Conservation (phyloP, 371 early-diverging fungal genomes). For the Mucor piriformis region DNA sequence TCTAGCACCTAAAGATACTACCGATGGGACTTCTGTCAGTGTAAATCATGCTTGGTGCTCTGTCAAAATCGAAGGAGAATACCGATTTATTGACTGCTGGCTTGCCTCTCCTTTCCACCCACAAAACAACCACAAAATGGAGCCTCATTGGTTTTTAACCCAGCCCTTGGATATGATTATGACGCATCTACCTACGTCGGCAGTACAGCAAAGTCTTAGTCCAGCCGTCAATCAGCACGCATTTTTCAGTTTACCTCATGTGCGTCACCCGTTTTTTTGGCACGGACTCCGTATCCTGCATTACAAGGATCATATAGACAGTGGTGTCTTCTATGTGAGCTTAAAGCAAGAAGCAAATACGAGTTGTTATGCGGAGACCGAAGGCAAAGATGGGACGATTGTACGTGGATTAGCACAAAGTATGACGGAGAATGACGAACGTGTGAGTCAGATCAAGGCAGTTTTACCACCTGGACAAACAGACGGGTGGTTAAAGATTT, state of each 20-base stretch:
- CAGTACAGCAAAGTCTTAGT: slow-evolving; percentile 35
- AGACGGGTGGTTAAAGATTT: slow-evolving; percentile 50
- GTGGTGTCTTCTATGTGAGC: slow-evolving; percentile 15
- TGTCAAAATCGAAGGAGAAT: slow-evolving; percentile 63
- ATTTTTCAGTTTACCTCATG: slow-evolving; percentile 45
- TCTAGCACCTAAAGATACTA: slow-evolving; percentile 44
- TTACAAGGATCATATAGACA: slow-evolving; percentile 3
- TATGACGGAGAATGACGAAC: slow-evolving; percentile 4
- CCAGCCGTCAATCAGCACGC: slow-evolving; percentile 29
- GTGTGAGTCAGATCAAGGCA: slow-evolving; percentile 47
- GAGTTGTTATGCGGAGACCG: slow-evolving; percentile 42
- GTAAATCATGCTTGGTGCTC: slow-evolving; percentile 68
- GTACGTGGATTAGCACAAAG: slow-evolving; percentile 44
- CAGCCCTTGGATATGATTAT: slow-evolving; percentile 42
- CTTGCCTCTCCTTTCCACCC: slow-evolving; percentile 53
- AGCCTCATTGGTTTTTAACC: slow-evolving; percentile 51
- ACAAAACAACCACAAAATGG: slow-evolving; percentile 34
- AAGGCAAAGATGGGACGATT: slow-evolving; percentile 22
- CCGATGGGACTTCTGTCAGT: slow-evolving; percentile 25
- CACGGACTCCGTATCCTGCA: slow-evolving; percentile 31
- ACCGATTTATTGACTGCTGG: slow-evolving; percentile 66
- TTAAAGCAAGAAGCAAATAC: slow-evolving; percentile 18
- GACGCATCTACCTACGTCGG: slow-evolving; percentile 43
- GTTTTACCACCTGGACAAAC: slow-evolving; percentile 36
- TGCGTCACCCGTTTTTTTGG: slow-evolving; percentile 38